A percentile compares a stretch with the other conserved stretches of the same genome.
Conservation (phyloP, 108 stramenopile species). For the Nitzschia sp. region DNA sequence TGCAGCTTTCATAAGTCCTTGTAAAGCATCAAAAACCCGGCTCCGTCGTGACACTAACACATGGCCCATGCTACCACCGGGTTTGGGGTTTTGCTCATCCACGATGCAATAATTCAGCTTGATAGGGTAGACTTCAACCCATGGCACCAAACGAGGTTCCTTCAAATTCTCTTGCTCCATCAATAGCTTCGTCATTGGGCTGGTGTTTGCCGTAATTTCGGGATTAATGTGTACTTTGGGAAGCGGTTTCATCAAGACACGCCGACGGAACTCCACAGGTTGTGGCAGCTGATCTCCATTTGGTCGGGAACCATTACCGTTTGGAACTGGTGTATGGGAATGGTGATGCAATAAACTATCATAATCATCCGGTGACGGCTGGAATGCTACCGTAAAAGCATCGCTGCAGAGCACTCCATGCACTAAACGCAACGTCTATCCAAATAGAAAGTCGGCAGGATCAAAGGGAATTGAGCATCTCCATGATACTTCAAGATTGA, state of each 20-base stretch:
- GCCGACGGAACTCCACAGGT: slow-evolving; percentile 75
- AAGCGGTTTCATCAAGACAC: slow-evolving; percentile 40
- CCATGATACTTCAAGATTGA: too few relatives aligned
- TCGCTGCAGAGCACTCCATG: slow-evolving; percentile 76
- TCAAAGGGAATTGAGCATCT: background rate
- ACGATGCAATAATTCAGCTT: slow-evolving; percentile 60
- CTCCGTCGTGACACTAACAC: slow-evolving; percentile 57
- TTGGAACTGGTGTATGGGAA: slow-evolving; percentile 25
- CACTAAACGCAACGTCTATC: slow-evolving; percentile 47
- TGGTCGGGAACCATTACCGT: background rate
- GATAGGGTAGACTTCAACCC: slow-evolving; percentile 72
- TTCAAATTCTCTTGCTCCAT: slow-evolving; percentile 33
- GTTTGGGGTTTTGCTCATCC: background rate
- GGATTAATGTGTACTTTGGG: slow-evolving; percentile 10
- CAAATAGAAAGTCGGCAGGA: slow-evolving; percentile 28
- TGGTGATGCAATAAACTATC: slow-evolving; percentile 41
- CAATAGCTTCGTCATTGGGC: slow-evolving; percentile 49
- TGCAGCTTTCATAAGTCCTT: slow-evolving; percentile 50
- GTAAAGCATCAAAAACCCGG: slow-evolving; percentile 42
- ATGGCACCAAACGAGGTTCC: slow-evolving; percentile 26
- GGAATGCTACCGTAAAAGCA: slow-evolving; percentile 58
- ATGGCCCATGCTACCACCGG: slow-evolving; percentile 36
- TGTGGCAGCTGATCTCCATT: slow-evolving; percentile 15
- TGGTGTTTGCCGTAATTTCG: slow-evolving; percentile 24
- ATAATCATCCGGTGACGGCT: slow-evolving; percentile 27